Percentiles rank a stretch among this genome's conserved stretches.
Evolutionary conservation across 768 basidiomycete species (phyloP).

Genomic region (Rhizopogon rudus): DNA sequence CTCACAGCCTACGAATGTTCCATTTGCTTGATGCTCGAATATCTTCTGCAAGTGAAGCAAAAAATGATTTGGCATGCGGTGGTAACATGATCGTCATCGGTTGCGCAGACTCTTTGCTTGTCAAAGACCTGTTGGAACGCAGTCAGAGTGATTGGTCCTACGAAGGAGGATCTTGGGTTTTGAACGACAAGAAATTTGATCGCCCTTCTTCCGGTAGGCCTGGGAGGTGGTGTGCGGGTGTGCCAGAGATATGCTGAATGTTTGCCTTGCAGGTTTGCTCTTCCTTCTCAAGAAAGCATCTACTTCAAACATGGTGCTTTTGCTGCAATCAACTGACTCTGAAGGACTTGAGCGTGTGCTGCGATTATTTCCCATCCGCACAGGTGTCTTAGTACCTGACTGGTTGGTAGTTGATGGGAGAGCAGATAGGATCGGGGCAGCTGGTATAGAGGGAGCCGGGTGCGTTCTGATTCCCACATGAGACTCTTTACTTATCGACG

Average conservation of each 20-base stretch:
- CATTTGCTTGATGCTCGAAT: conserved; percentile 69
- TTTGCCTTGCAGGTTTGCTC: conserved; percentile 37
- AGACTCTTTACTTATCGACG: conserved; percentile 4
- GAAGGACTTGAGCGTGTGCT: conserved; percentile 61
- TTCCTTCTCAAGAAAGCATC: conserved; percentile 28
- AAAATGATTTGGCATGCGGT: conserved; percentile 26
- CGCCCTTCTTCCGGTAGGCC: conserved; percentile 17
- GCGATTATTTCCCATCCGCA: conserved; percentile 80
- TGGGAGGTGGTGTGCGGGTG: not conserved
- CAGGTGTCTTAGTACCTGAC: conserved; percentile 71
- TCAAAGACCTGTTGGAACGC: conserved; percentile 26
- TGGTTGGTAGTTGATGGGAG: conserved; percentile 62
- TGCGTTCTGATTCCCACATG: conserved; percentile 28
- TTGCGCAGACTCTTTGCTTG: conserved; percentile 28
- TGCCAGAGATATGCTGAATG: conserved; percentile 3
- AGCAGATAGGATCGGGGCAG: conserved; percentile 59
- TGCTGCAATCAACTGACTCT: conserved; percentile 55
- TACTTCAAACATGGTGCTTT: conserved; percentile 36
- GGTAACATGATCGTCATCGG: conserved; percentile 63
- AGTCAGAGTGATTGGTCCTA: conserved; percentile 11
- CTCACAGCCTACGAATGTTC: conserved; percentile 62
- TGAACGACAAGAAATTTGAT: conserved; percentile 11
- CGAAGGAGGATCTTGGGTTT: conserved; percentile 15
- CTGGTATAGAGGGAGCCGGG: conserved; percentile 77
- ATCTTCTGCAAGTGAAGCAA: conserved; percentile 30